Evolutionary conservation across 108 stramenopile genomes (phyloP).

Genomic region (Discostella stelligeroides): DNA sequence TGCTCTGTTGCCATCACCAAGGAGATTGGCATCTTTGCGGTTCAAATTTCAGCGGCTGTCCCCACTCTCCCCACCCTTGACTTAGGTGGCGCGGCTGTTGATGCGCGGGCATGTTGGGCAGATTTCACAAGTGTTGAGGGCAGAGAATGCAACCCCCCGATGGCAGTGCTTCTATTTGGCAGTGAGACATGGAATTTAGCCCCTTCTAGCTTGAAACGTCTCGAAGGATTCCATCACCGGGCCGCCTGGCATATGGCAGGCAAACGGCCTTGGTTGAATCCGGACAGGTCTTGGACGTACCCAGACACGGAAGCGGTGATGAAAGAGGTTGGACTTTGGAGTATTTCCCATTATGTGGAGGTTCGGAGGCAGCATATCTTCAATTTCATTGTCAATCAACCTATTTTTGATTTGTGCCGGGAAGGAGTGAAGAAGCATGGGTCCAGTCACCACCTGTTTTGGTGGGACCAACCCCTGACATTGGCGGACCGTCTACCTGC

Average conservation of each 20-base stretch:
- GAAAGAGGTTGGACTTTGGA: slow-evolving; percentile 6
- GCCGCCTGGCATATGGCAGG: slow-evolving; percentile 19
- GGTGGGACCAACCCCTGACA: no score
- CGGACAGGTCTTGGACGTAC: slow-evolving; percentile 12
- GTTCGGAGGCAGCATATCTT: not conserved
- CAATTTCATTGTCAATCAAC: slow-evolving; percentile 4
- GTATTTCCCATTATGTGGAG: slow-evolving; percentile 18
- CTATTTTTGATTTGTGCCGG: not conserved
- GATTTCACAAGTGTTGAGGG: slow-evolving; percentile 4
- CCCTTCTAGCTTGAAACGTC: not conserved
- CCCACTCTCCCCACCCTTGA: no score
- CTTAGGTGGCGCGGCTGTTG: no score
- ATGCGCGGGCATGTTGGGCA: no score
- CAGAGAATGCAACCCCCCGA: slow-evolving; percentile 18
- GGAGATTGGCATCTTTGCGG: no score
- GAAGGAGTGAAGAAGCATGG: no score
- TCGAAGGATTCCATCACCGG: slow-evolving; percentile 18
- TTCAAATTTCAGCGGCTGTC: no score
- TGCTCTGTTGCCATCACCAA: no score
- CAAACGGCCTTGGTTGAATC: slow-evolving; percentile 1
- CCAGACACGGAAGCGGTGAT: no score
- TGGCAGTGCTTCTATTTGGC: slow-evolving; percentile 32
- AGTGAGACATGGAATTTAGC: slow-evolving; percentile 35
- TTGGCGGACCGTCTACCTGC: no score
- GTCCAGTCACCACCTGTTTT: no score